Conservation (phyloP, 805 yeast species). For the Babjeviella inositovora region DNA sequence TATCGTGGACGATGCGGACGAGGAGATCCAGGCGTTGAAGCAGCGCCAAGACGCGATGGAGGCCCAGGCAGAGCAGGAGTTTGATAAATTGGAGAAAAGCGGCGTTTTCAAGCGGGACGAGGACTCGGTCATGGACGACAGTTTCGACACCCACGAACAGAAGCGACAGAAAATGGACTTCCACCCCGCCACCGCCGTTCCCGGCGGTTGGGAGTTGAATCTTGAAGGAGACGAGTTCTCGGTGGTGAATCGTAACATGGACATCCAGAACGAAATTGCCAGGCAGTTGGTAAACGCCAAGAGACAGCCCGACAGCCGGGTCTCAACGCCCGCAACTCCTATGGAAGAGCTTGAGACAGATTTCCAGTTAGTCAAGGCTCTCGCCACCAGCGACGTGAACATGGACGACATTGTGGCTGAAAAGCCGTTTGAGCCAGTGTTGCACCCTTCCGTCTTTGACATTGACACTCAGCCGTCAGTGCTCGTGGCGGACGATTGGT, state of each 20-base stretch:
- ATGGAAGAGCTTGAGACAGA: too few relatives aligned
- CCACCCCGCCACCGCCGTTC: conserved; percentile 5
- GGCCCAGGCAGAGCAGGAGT: conserved; percentile 17
- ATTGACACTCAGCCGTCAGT: conserved; percentile 25
- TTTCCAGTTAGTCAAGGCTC: too few relatives aligned
- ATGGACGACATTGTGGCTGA: conserved; percentile 1
- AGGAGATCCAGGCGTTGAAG: conserved; percentile 18
- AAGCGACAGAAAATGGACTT: conserved; percentile 9
- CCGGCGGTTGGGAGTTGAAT: conserved; percentile 12
- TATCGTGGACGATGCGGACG: conserved; percentile 49
- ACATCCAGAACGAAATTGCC: neutral
- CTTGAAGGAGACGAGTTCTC: conserved; percentile 2
- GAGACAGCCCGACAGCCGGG: too few relatives aligned
- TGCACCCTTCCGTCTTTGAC: conserved; percentile 7
- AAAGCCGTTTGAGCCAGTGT: conserved; percentile 1
- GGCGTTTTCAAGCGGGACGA: conserved; percentile 8
- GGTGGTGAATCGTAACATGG: conserved; percentile 1
- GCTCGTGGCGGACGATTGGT: conserved; percentile 46
- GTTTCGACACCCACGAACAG: conserved; percentile 3
- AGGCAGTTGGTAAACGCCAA: conserved; percentile 1
- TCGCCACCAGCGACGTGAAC: too few relatives aligned
- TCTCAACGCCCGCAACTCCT: too few relatives aligned
- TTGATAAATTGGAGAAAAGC: conserved; percentile 4
- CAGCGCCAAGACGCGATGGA: conserved; percentile 21
- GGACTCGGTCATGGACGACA: conserved; percentile 1